Percentiles rank a stretch among this genome's conserved stretches.
Evolutionary conservation across 2,329 filamentous ascomycete genomes (phyloP).

Genomic region (Trichoderma sp.): DNA sequence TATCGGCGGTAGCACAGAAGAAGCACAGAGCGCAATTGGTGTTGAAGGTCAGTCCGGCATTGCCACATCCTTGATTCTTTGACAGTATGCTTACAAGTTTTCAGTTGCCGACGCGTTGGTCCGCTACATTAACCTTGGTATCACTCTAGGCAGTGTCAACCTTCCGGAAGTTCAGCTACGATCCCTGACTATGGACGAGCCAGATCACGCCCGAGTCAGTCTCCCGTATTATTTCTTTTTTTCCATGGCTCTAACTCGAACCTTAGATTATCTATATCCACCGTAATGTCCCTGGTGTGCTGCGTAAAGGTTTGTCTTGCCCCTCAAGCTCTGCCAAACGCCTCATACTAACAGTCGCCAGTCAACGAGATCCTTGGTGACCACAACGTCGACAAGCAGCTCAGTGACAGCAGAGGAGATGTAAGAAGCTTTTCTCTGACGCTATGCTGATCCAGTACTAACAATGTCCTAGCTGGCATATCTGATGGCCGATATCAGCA

Average conservation of each 20-base stretch:
- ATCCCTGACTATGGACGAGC: constrained; percentile 85
- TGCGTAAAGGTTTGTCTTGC: constrained; percentile 66
- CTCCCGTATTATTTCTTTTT: neutral
- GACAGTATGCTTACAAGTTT: constrained; percentile 3
- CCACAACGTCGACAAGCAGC: constrained; percentile 99
- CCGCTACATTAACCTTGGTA: constrained; percentile 93
- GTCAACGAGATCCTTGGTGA: constrained; percentile 94
- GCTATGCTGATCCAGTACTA: constrained; percentile 4
- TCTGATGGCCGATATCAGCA: constrained; percentile 95
- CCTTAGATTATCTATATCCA: constrained; percentile 86
- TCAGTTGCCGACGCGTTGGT: constrained; percentile 80
- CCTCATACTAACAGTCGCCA: constrained; percentile 33
- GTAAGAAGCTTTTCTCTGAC: constrained; percentile 43
- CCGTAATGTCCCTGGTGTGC: constrained; percentile 91
- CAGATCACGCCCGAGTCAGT: constrained; percentile 76
- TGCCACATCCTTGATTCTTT: neutral
- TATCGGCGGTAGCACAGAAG: constrained; percentile 96
- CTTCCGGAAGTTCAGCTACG: constrained; percentile 92
- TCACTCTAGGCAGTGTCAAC: constrained; percentile 90
- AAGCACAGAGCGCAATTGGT: constrained; percentile 94
- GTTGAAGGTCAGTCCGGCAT: constrained; percentile 62
- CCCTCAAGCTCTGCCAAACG: constrained; percentile 19
- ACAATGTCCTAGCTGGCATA: constrained; percentile 68
- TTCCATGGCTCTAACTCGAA: constrained; percentile 24
- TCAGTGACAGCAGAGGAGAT: constrained; percentile 91